Evolutionary conservation across 129 eudicot genomes (phyloP), one percentile per base, ranked within the genome.

Genomic region (Dittrichia graveolens): DNA sequence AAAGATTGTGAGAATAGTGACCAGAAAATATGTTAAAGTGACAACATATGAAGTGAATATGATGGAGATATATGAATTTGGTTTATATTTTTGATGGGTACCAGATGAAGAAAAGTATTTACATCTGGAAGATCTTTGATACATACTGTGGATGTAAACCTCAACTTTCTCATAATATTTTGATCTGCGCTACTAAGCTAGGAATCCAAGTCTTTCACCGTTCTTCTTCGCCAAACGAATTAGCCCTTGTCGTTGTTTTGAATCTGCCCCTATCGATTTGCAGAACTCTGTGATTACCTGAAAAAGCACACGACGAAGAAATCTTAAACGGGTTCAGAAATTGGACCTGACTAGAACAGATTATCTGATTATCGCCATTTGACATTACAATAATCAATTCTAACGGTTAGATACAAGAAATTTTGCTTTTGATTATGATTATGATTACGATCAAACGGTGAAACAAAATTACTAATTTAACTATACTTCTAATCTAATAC

Each of bases 211-310:
- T 75, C 66, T 85, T 69, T 94, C 98, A 19, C 98, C 98, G 40
- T 94, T 94, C 80, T 94, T 94, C 92, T 94, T 94, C 3, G 98
- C 98, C 75, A 94, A 64, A 41, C 98, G 86, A 79, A 94, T 94
- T 46, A 94, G 82, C 72, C 98, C 98, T 81, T 94, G 98, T 61
- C 98, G 82, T 88, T 94, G 98, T 37, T 94, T 94, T 10, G 82
- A 24, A 81, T 94, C 98, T 48, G 98, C 98, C 64, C 98, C 98
- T 53, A 94, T 94, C 24, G 98, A 80, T 77, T 94, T 94, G 87
- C 96, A 94, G 83, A 94, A 94, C 73, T 94, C 98, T 0, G 86
- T 94, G 31, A 94, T 94, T 40, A 94, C 98, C 98, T 94, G 86
- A 54, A 77, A 74, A 38, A 5, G n/a, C 54, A 12, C 39, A 19